phyloP scores from a whole-genome alignment of 495 filamentous ascomycete species.

The Trichodelitschia bisporula region DNA sequence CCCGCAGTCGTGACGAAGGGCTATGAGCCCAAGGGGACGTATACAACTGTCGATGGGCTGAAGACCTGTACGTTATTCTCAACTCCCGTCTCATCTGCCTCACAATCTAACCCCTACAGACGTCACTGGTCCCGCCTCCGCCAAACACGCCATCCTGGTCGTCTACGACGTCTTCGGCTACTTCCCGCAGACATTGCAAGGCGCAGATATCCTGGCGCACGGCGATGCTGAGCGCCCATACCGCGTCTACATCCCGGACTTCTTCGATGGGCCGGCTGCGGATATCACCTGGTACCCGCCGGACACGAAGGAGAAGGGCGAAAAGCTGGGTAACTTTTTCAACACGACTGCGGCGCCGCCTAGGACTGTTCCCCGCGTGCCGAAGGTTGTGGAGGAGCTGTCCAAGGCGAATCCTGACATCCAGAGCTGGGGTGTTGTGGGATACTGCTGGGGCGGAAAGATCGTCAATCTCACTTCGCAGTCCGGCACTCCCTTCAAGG shows the following conservation, averaged over 20 bases:
- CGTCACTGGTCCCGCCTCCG: slow-evolving; percentile 30
- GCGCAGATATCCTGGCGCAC: slow-evolving; percentile 44
- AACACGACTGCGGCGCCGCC: slow-evolving; percentile 34
- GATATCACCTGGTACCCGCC: slow-evolving; percentile 47
- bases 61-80: slow-evolving; percentile 28
- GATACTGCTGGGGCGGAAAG: slow-evolving; percentile 64
- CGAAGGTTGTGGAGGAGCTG: slow-evolving; percentile 30
- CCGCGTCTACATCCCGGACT: slow-evolving; percentile 45
- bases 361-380: slow-evolving; percentile 35
- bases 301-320: slow-evolving; percentile 51
- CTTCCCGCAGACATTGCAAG: slow-evolving; percentile 41
- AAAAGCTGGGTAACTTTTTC: slow-evolving; percentile 55
- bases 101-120: slow-evolving; percentile 17
- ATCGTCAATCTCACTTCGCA: slow-evolving; percentile 31
- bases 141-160: slow-evolving; percentile 32
- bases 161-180: slow-evolving; percentile 55
- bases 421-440: slow-evolving; percentile 52
- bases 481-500: slow-evolving; percentile 36
- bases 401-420: slow-evolving; percentile 26
- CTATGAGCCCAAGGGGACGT: slow-evolving; percentile 35
- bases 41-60: slow-evolving; percentile 32
- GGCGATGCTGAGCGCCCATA: slow-evolving; percentile 27
- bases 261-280: slow-evolving; percentile 32
- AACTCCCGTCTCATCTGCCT: not conserved
- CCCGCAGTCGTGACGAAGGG: slow-evolving; percentile 29